A percentile compares a stretch with the other conserved stretches of the same genome.
Evolutionary conservation across 371 early-diverging fungal species (phyloP).

Genomic region (Chytridiales sp.): DNA sequence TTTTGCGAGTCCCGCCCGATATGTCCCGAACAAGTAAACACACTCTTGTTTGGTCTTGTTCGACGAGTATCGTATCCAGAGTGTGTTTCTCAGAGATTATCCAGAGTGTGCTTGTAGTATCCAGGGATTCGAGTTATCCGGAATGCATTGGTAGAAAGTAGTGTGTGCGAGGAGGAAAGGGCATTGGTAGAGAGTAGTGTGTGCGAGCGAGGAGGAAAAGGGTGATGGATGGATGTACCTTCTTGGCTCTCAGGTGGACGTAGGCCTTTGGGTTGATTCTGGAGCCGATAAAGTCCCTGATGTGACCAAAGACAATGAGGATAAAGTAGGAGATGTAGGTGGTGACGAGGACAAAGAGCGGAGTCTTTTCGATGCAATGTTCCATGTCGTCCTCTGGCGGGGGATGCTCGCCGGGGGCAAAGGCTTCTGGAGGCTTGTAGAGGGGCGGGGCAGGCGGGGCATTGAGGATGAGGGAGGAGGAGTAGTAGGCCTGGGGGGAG

Average conservation of each 20-base stretch:
- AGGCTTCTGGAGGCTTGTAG: constrained; percentile 5
- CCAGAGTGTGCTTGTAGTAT: no score
- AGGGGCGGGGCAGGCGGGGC: constrained; percentile 22
- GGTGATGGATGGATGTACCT: no score
- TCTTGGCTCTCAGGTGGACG: constrained; percentile 66
- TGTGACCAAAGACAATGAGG: constrained; percentile 90
- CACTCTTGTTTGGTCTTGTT: no score
- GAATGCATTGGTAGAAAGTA: no score
- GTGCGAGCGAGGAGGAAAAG: no score
- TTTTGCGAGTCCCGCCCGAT: no score
- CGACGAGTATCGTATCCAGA: no score
- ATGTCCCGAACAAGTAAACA: no score
- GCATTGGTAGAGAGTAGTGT: no score
- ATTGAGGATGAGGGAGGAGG: constrained; percentile 10
- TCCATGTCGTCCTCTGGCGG: constrained; percentile 23
- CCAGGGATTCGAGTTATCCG: no score
- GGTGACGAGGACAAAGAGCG: constrained; percentile 79
- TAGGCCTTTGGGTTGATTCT: constrained; percentile 69
- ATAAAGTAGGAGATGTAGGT: constrained; percentile 96
- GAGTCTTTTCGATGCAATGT: constrained; percentile 55
- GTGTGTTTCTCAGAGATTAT: no score
- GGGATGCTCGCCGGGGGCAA: constrained; percentile 9
- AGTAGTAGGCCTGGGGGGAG: constrained; percentile 17
- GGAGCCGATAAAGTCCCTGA: constrained; percentile 81
- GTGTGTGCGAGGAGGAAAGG: no score